Base-by-base conservation (phyloP, 352 stramenopile species). In the Pythium grandisporangium region DNA sequence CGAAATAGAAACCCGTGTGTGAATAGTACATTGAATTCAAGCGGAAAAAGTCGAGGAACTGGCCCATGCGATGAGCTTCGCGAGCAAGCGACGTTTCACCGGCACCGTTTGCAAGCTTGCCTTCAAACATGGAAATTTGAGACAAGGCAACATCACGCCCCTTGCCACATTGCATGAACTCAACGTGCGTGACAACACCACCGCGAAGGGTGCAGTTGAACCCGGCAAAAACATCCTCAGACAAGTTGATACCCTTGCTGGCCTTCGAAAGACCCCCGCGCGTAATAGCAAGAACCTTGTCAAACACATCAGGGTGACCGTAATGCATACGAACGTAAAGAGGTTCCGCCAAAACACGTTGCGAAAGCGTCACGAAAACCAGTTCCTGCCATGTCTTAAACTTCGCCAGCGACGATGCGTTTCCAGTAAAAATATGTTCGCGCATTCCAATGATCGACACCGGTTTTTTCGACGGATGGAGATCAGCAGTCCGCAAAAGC, bases 111-210 rank as follows among this genome's bases (percentile, higher is more conserved):
- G 75, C 78, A 26, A 92, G 54, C 56, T 92, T 92, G 41, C 75
- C 76, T 53, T 91, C 78, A 40, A 91, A 91, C 75, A 91, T 87
- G 20, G 78, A 89, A 21, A 91, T 91, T 45, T 91, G 78, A 8
- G 75, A 87, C 2, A 91, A 57, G 49, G 78, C 78, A 33, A 91
- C 78, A 66, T 91, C 78, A 57, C 73, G 72, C 39, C 78, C 78
- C 45, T 91, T 91, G 39, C 78, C 78, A 62, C 78, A 91, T 57
- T 92, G 79, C 71, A 90, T 87, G 49, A 88, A 89, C 49, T 92
- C 79, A 19, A 87, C 74, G 50, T 92, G 79, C 0, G 74, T 90
- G 2, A 90, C 56, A 10, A 88, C 66, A 12, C 79, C 79, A 20
- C 79, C 79, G 36, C 79, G 73, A 7, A 92, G 46, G 12, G 74